Conservation (phyloP, 2,329 filamentous ascomycete genomes). For the Pyricularia pennisetigena region DNA sequence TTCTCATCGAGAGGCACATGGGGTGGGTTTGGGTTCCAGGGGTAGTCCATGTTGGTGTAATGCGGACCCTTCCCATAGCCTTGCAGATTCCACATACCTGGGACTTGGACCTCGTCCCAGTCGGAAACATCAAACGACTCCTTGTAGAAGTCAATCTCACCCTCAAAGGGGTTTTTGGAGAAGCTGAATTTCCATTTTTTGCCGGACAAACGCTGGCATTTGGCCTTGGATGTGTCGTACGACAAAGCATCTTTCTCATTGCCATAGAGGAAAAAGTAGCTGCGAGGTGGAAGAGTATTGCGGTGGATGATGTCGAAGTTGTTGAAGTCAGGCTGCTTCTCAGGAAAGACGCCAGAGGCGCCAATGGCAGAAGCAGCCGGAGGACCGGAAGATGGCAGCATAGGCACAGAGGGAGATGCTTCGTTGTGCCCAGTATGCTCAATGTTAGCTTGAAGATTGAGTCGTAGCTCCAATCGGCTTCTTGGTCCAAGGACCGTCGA, state of each 20-base stretch:
- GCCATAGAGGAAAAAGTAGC: conserved; percentile 44
- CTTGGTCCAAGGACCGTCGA: neutral
- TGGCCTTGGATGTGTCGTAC: conserved; percentile 18
- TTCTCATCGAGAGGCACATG: conserved; percentile 54
- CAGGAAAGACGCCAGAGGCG: conserved; percentile 1
- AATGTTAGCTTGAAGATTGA: conserved; percentile 2
- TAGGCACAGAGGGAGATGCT: neutral
- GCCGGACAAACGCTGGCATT: conserved; percentile 10
- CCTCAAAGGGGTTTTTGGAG: conserved; percentile 32
- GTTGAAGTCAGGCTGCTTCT: conserved; percentile 43
- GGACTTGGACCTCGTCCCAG: conserved; percentile 48
- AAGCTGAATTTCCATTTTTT: conserved; percentile 40
- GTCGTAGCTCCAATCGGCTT: conserved; percentile 1
- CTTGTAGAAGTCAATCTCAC: conserved; percentile 29
- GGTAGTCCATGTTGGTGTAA: conserved; percentile 61
- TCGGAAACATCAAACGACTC: conserved; percentile 22
- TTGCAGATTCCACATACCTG: conserved; percentile 62
- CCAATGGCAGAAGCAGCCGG: neutral
- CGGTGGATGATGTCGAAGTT: conserved; percentile 50
- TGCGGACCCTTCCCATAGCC: conserved; percentile 54
- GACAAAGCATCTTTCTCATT: conserved; percentile 37
- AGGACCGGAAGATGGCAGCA: neutral
- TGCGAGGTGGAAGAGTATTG: conserved; percentile 46
- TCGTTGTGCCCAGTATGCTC: neutral
- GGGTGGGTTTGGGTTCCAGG: conserved; percentile 58